These are phyloP conservation scores for Skeletonema costatum DNA, from an alignment of 108 stramenopile species.

Conservation along the genomic window DNA sequence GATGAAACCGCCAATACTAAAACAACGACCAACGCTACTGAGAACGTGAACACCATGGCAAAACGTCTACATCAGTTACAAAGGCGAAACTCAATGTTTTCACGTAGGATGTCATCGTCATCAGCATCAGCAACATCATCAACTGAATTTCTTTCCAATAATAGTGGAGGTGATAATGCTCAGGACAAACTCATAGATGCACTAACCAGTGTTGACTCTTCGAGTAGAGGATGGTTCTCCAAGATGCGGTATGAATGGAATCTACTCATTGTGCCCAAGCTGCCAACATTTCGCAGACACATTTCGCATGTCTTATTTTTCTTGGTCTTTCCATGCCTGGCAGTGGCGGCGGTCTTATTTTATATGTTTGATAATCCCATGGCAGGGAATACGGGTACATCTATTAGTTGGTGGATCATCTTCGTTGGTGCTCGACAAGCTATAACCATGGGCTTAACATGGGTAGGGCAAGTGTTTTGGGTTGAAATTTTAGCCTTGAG, in stretches of 20 bases:
- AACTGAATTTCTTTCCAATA: not conserved
- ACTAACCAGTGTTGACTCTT: slow-evolving; percentile 70
- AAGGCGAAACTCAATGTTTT: not conserved
- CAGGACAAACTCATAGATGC: slow-evolving; percentile 66
- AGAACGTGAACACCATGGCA: slow-evolving; percentile 6
- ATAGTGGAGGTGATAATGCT: slow-evolving; percentile 4
- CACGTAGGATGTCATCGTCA: not conserved
- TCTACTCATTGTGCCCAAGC: slow-evolving; percentile 34
- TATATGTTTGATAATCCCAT: slow-evolving; percentile 52
- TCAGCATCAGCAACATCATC: not conserved
- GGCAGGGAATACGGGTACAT: slow-evolving; percentile 37
- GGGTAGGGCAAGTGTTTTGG: slow-evolving; percentile 42
- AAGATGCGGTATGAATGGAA: slow-evolving; percentile 52
- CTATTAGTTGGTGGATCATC: slow-evolving; percentile 44
- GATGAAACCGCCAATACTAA: not conserved
- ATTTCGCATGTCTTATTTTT: slow-evolving; percentile 31
- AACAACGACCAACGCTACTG: not conserved
- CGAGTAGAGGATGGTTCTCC: slow-evolving; percentile 59
- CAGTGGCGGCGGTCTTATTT: slow-evolving; percentile 32
- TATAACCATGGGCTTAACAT: slow-evolving; percentile 31
- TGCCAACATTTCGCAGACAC: slow-evolving; percentile 6
- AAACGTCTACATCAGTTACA: slow-evolving; percentile 8
- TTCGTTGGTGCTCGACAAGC: slow-evolving; percentile 37
- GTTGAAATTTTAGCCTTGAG: slow-evolving; percentile 48
- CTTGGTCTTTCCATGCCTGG: slow-evolving; percentile 22